phyloP scores from a whole-genome alignment of 2,329 filamentous ascomycete species.

The Scytalidium sp. region DNA sequence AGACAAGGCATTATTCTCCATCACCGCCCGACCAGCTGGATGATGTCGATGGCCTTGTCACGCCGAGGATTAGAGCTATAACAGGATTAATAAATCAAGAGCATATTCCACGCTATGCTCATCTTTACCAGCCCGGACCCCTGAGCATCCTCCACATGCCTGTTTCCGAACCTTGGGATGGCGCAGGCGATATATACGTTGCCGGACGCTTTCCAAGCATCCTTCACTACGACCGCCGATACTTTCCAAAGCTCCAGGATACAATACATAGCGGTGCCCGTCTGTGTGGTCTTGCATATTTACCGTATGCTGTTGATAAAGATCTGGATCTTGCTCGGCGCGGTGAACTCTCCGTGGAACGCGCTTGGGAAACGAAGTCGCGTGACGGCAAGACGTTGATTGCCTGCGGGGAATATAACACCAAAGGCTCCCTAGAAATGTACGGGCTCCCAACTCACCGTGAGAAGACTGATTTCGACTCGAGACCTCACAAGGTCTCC shows the following conservation, averaged over 20 bases:
- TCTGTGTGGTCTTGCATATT: slow-evolving; percentile 68
- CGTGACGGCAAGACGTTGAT: slow-evolving; percentile 63
- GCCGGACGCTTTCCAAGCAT: slow-evolving; percentile 87
- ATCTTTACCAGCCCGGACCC: slow-evolving; percentile 76
- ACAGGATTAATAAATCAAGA: slow-evolving; percentile 35
- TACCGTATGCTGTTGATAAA: slow-evolving; percentile 65
- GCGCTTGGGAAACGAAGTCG: slow-evolving; percentile 51
- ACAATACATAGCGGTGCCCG: slow-evolving; percentile 83
- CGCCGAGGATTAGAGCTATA: slow-evolving; percentile 12
- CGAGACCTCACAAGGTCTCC: slow-evolving; percentile 31
- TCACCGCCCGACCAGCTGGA: slow-evolving; percentile 17
- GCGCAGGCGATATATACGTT: slow-evolving; percentile 76
- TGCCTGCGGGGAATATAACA: slow-evolving; percentile 87
- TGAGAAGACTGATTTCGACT: slow-evolving; percentile 23
- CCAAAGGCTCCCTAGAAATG: slow-evolving; percentile 85
- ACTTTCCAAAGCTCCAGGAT: slow-evolving; percentile 72
- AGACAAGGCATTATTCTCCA: slow-evolving; percentile 19
- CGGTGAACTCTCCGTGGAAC: slow-evolving; percentile 52
- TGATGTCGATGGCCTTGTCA: slow-evolving; percentile 14
- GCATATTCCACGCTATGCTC: slow-evolving; percentile 59
- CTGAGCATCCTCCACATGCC: slow-evolving; percentile 79
- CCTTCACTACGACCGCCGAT: slow-evolving; percentile 83
- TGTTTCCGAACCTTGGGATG: slow-evolving; percentile 38
- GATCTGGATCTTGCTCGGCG: slow-evolving; percentile 55
- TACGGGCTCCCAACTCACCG: slow-evolving; percentile 56